Base-by-base conservation (phyloP, 352 stramenopile species). In the Phytophthora citrophthora region DNA sequence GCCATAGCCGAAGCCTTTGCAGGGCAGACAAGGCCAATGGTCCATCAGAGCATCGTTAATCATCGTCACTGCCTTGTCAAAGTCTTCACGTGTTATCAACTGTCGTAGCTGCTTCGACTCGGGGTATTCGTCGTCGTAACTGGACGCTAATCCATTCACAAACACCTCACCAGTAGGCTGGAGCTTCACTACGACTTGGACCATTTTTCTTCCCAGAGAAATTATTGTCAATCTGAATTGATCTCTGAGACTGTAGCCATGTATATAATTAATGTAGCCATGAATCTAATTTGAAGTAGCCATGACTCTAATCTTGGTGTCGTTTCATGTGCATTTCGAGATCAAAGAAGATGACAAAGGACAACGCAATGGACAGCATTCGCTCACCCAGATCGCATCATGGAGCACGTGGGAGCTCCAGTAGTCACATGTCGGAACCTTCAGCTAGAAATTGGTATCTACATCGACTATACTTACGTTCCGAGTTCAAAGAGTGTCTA, bases 401-500 rank as follows among this genome's bases (percentile, higher is more conserved):
- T 60, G 57, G 40, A 41, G 54, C 34, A 24, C 45, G 60, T 55
- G 48, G 60, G 41, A 49, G 40, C 64, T 61, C 41, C 43, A 41
- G 43, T 29, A 46, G 26, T 45, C 41, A 70, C 47, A 68, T 77
- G 41, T 23, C 64, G 16, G 77, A 87, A 41, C 80, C 81, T 41
- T 87, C 77, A 13, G 72, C 72, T 23, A 66, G 70, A 45, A 97
- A 97, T 72, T 97, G 87, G 87, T 88, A 91, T 34, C 74, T 97
- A 20, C 85, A 96, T 68, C 77, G 80, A 15, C 65, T 95, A 49
- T 96, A 96, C 65, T 43, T 94, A 47, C 86, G 88, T n/a, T 67
- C 84, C 16, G 90, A 97, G 63, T 94, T 91, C 54, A 87, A 88
- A 36, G 91, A 97, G 61, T 98, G 91, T 57, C 72, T 98, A 11